Evolutionary conservation across 306 rosid genomes (phyloP).

Genomic region (Senna siamea): DNA sequence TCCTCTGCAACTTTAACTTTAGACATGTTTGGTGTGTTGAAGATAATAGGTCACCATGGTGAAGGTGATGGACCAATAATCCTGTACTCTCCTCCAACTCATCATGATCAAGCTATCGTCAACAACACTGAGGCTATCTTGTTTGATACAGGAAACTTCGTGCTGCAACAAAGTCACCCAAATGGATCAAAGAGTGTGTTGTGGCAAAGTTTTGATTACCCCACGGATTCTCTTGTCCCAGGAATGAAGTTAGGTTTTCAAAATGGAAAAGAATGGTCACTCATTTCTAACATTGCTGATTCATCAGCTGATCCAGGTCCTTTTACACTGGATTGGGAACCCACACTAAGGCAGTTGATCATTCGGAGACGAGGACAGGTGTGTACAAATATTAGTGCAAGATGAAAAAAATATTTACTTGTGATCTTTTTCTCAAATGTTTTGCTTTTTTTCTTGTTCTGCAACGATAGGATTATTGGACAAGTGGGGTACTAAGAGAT

Average conservation of each 20-base stretch:
- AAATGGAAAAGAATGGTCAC: neutral
- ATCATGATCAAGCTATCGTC: too few species aligned
- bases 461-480: neutral
- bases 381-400: neutral
- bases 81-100: neutral
- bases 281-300: neutral
- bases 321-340: slow-evolving; percentile 35
- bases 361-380: neutral
- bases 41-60: slow-evolving; percentile 4
- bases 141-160: slow-evolving; percentile 10
- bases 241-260: slow-evolving; percentile 36
- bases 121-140: neutral
- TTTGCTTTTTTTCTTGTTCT: too few species aligned
- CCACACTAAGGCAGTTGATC: neutral
- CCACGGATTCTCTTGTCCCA: neutral
- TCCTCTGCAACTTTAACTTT: neutral
- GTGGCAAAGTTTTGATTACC: slow-evolving; percentile 30
- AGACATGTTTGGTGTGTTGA: slow-evolving; percentile 26
- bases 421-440: too few species aligned
- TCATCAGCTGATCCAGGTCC: neutral
- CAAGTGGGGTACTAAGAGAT: slow-evolving; percentile 11
- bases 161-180: neutral
- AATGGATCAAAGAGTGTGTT: neutral
- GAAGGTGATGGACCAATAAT: slow-evolving; percentile 12
- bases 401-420: neutral